Evolutionary conservation across 495 filamentous ascomycete genomes (phyloP), one percentile per base, ranked within the genome.

Genomic region (Lophiostoma macrostomum): DNA sequence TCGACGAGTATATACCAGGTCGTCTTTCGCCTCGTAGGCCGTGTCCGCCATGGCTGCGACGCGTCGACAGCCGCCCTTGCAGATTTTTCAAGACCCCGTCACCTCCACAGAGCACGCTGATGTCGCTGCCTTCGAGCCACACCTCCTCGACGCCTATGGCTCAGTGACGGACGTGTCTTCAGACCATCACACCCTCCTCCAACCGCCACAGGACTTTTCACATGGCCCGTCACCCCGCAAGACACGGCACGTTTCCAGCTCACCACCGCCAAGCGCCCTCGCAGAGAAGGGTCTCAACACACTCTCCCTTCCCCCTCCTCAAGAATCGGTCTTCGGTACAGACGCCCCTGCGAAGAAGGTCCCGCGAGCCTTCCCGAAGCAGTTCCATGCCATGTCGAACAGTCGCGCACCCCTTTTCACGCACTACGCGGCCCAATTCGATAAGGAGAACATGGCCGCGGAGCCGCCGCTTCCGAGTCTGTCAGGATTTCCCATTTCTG

Each of bases 261-360:
- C 74, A 11, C 73, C 67, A 48, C 67, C 58, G 55, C 65, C 45
- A 50, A 67, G 61, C 45, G 65, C 62, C 18, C 67, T 65, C 37
- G 56, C 56, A 31, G 68, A 71, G 45, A 64, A 55, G 40, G 65
- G 71, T 47, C 73, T 85, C 45, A 77, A 81, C 63, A 67, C 73
- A 53, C 71, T 90, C 47, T 78, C 82, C 37, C 88, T 94, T 68
- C 82, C 83, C 42, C 87, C 87, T 3, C 89, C 90, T 16, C 65
- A 70, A 51, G 71, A 76, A 47, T 74, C 80, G 31, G 73, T 70
- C 51, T 85, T 86, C 60, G 75, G 76, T 39, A 95, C 88, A n/a
- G 90, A 93, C 71, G 93, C 90, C 12, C 88, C 86, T 23, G 73
- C 82, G 62, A 96, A 96, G 76, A 88, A 86, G 37, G 19, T 25